Conservation (phyloP, 495 filamentous ascomycete genomes). For the Hypoxylon lienhwacheense region DNA sequence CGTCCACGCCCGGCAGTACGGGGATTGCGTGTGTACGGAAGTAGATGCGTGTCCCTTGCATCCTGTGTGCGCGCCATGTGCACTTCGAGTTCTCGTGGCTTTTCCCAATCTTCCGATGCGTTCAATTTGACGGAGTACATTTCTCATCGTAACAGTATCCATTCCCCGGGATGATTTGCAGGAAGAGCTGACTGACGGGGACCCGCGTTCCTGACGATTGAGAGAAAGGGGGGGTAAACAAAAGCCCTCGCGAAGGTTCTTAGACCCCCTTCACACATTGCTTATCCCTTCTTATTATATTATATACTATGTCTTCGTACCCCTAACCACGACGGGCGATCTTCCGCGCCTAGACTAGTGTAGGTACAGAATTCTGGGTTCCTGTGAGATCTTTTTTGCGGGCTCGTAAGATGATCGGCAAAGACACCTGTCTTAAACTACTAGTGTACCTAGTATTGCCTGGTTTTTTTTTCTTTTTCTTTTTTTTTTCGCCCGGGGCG, state of each 20-base stretch:
- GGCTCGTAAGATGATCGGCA: constrained; percentile 17
- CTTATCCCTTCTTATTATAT: constrained; percentile 22
- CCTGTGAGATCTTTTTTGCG: constrained; percentile 14
- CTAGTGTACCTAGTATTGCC: no score
- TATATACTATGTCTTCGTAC: no score
- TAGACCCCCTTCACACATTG: constrained; percentile 1
- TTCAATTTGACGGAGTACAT: no score
- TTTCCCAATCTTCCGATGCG: constrained; percentile 3
- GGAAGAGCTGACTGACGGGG: no score
- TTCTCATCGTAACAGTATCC: no score
- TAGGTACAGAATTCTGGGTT: constrained; percentile 8
- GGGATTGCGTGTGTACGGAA: constrained; percentile 3
- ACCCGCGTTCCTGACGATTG: constrained; percentile 31
- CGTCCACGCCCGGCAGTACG: constrained; percentile 14
- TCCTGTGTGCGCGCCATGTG: constrained; percentile 19
- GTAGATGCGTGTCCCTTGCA: constrained; percentile 25
- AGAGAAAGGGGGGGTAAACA: no score
- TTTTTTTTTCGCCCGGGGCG: no score
- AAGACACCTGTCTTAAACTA: no score
- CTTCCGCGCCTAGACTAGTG: constrained; percentile 7
- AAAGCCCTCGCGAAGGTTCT: constrained; percentile 23
- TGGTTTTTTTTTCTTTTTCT: constrained; percentile 2
- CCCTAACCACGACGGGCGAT: constrained; percentile 8
- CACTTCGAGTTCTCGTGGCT: constrained; percentile 29
- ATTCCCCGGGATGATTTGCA: no score